Conservation (phyloP, 306 rosid genomes). For the Vigna mungo region DNA sequence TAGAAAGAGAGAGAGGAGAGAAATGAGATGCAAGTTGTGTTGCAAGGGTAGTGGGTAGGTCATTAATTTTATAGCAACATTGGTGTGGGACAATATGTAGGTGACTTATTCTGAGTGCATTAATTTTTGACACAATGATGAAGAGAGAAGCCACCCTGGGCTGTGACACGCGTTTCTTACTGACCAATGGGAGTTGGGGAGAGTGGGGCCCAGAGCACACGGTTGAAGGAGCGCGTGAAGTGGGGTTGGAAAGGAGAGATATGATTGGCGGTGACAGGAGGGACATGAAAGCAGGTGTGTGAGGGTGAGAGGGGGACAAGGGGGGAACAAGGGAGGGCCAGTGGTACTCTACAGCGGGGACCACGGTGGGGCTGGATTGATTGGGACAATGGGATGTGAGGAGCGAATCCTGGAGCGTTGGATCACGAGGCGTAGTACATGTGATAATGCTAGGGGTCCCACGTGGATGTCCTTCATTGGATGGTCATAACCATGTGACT, state of each 20-base stretch:
- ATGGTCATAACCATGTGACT: constrained; percentile 47
- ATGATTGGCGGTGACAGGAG: constrained; percentile 38
- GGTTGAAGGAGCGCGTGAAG: constrained; percentile 41
- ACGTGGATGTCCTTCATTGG: constrained; percentile 57
- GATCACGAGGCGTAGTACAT: constrained; percentile 49
- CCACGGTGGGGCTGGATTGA: constrained; percentile 55
- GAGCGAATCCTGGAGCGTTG: constrained; percentile 49
- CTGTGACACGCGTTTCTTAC: constrained; percentile 50
- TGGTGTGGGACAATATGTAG: constrained; percentile 49
- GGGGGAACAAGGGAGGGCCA: constrained; percentile 49
- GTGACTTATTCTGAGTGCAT: constrained; percentile 56
- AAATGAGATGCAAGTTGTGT: constrained; percentile 32
- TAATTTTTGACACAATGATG: constrained; percentile 38
- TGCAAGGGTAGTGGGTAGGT: constrained; percentile 20
- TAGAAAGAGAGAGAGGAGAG: not conserved
- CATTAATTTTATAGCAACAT: constrained; percentile 51
- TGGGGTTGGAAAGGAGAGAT: constrained; percentile 19
- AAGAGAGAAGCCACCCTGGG: constrained; percentile 6
- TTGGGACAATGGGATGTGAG: constrained; percentile 22
- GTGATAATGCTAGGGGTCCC: constrained; percentile 57
- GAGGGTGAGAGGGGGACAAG: constrained; percentile 52
- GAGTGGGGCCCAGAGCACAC: constrained; percentile 22
- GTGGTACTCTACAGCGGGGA: constrained; percentile 50
- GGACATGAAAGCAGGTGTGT: constrained; percentile 52
- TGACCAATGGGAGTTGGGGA: constrained; percentile 48